A percentile compares a stretch with the other conserved stretches of the same genome.
Evolutionary conservation across 495 filamentous ascomycete species (phyloP).

Genomic region (Penicillium subrubescens): DNA sequence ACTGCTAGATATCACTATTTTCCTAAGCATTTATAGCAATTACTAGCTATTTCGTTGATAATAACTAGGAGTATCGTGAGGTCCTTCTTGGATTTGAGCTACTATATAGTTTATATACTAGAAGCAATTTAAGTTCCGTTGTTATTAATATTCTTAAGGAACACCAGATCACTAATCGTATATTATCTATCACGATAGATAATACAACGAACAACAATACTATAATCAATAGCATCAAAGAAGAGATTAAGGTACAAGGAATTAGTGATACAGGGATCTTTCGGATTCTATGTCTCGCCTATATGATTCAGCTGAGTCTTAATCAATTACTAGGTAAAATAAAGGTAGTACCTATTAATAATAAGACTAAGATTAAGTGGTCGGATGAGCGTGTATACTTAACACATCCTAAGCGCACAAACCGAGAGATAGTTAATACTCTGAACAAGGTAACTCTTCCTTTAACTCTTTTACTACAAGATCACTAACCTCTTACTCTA

Average conservation of each 20-base stretch:
- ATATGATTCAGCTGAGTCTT: background rate
- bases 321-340: no score
- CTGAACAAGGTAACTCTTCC: background rate
- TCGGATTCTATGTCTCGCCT: background rate
- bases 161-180: constrained; percentile 10
- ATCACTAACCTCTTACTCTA: background rate
- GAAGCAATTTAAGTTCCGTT: constrained; percentile 12
- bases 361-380: background rate
- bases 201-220: no score
- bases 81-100: constrained; percentile 28
- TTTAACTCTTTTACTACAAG: background rate
- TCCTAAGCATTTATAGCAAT: constrained; percentile 24
- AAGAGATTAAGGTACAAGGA: background rate
- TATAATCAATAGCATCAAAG: no score
- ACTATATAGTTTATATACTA: constrained; percentile 14
- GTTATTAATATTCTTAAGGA: constrained; percentile 15
- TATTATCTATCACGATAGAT: no score
- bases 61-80: no score
- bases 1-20: constrained; percentile 18
- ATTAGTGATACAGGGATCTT: no score
- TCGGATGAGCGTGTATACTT: background rate
- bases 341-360: no score
- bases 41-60: no score
- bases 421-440: background rate
- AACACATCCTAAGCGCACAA: background rate